Evolutionary conservation across 495 filamentous ascomycete species (phyloP), one percentile per base, ranked within the genome.

Genomic region (Amphirosellinia nigrospora): DNA sequence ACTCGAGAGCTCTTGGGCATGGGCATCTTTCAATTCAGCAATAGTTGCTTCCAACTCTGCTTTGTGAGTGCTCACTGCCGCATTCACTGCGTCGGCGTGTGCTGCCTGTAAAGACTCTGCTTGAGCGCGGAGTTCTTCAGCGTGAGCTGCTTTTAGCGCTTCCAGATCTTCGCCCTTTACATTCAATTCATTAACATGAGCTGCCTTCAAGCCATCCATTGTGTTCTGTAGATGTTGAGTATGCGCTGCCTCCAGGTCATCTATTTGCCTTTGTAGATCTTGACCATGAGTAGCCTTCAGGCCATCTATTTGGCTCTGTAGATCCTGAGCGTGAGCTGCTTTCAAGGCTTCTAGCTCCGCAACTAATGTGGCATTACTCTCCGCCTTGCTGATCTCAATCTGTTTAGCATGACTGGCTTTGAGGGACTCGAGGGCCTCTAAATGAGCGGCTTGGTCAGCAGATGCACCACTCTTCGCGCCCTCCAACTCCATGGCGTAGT

Each of bases 321-420:
- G 67, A 34, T 82, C 73, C 45, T 80, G 79, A 52, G 75, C 73
- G 65, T 84, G 83, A 30, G 67, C 77, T 4, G 80, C 70, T 71
- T 83, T 78, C 10, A 85, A 77, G 45, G 73, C 74, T 59, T 84
- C 81, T 16, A 84, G 66, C 58, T 83, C 80, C 73, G 76, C 80
- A 15, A 75, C 76, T 38, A 84, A 71, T 38, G 72, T 71, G 28
- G 72, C 73, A 60, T 77, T 76, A 70, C 81, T 79, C 68, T 84
- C 80, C 8, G 67, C 59, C 75, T 82, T 83, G 19, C 80, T 68
- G 23, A 78, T 77, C 56, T 84, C 81, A 19, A 85, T 77, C 48
- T 85, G 75, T 26, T 78, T 74, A n/a, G 84, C 82, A 63, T 86
- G 84, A 66, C 79, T 82, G 28, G 79, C 76, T 76, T 86, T 86